Percentiles rank a stretch among this genome's conserved stretches.
Evolutionary conservation across 768 basidiomycete species (phyloP).

Genomic region (Artomyces pyxidatus): DNA sequence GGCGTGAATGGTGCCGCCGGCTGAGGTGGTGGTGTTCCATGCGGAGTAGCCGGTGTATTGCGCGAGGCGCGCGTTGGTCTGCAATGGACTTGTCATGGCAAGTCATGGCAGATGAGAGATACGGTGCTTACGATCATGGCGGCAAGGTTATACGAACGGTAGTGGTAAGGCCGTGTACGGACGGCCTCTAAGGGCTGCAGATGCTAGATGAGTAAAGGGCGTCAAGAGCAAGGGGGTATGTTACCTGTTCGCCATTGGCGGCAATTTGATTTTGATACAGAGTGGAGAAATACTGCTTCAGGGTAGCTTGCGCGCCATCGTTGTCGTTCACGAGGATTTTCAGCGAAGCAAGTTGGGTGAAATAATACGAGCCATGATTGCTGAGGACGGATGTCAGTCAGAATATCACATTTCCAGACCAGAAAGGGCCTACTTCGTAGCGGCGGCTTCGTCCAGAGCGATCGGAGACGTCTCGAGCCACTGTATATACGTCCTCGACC

Average conservation of each 20-base stretch:
- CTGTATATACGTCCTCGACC: conserved; percentile 20
- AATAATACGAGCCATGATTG: conserved; percentile 28
- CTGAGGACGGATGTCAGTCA: conserved; percentile 8
- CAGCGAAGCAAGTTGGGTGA: conserved; percentile 22
- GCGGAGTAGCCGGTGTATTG: conserved; percentile 18
- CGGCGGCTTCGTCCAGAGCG: conserved; percentile 15
- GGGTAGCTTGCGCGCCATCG: conserved; percentile 17
- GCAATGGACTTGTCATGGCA: background rate
- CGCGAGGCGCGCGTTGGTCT: conserved; percentile 23
- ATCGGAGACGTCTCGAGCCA: conserved; percentile 22
- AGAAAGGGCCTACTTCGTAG: conserved; percentile 16
- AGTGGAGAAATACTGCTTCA: conserved; percentile 21
- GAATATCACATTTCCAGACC: background rate
- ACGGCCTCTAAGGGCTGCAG: conserved; percentile 23
- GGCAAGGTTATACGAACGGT: conserved; percentile 26
- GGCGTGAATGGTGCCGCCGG: conserved; percentile 21
- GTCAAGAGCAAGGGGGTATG: background rate
- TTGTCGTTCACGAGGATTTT: conserved; percentile 23
- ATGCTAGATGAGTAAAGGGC: background rate
- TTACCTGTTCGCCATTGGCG: conserved; percentile 22
- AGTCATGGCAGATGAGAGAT: background rate
- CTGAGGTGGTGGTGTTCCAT: conserved; percentile 20
- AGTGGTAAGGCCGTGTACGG: conserved; percentile 26
- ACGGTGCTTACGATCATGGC: conserved; percentile 22
- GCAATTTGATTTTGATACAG: conserved; percentile 21